Conservation (phyloP, 1,284 basidiomycete species). For the Trametes polyzona region DNA sequence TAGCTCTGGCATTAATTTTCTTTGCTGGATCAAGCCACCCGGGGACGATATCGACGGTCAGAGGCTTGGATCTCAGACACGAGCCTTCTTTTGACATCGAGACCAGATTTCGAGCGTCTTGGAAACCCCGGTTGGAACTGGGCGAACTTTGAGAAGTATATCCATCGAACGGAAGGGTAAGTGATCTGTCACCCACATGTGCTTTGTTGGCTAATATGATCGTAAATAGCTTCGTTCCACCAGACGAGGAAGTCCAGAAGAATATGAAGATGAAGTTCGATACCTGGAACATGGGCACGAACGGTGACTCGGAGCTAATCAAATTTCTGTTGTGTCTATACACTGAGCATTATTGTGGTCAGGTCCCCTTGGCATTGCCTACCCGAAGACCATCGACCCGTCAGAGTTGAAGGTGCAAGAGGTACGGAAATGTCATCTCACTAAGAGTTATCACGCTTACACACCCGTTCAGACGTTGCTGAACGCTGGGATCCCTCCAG, state of each 20-base stretch:
- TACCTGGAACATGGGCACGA: constrained; percentile 21
- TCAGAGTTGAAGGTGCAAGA: constrained; percentile 28
- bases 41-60: constrained; percentile 28
- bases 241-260: constrained; percentile 19
- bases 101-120: constrained; percentile 28
- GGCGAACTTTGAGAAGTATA: constrained; percentile 29
- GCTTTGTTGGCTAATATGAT: background rate
- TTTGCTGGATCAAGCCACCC: constrained; percentile 28
- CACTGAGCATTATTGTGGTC: background rate
- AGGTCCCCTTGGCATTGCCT: constrained; percentile 29
- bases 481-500: constrained; percentile 30
- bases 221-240: constrained; percentile 26
- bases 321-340: background rate
- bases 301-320: constrained; percentile 14
- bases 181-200: background rate
- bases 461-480: constrained; percentile 23
- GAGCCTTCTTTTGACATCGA: background rate
- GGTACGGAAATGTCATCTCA: constrained; percentile 13
- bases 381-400: constrained; percentile 26
- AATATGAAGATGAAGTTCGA: constrained; percentile 25
- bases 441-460: background rate
- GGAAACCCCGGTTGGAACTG: constrained; percentile 34
- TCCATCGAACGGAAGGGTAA: constrained; percentile 25
- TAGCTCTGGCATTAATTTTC: constrained; percentile 30
- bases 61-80: background rate